Base-by-base conservation (phyloP, 345 rosid genomes). In the Eucalyptus marginata region DNA sequence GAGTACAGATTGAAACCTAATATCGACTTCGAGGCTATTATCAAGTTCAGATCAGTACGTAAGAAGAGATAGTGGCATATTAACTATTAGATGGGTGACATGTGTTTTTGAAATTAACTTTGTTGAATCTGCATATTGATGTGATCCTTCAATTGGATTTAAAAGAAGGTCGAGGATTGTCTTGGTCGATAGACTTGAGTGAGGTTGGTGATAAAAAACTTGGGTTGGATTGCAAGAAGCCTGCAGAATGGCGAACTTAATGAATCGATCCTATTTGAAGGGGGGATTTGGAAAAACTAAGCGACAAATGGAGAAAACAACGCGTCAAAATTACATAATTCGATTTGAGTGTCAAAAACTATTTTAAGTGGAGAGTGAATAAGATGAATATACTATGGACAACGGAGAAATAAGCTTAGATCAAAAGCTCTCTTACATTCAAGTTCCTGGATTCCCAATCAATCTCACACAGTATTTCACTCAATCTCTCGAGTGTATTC, bases 271-370 rank as follows among this genome's bases (percentile, higher is more conserved):
- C 46, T 36, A 3, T 18, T 36, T 40, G 44, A 20, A 10, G 1
- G 3, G 22, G 6, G 44, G 7, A 71, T 43, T 71, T 40, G 46
- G 29, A 6, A 76, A 22, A 20, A 76, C 24, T 5, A 43, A 76
- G 47, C 15, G 1, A 40, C 15, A 1, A 22, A 5, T 40, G 6
- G 27, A 76, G 27, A 40, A 40, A 76, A 76, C 5, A 40, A 40
- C 1, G 5, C 5, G 2, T 13, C 2, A 3, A 7, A 11, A 11
- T 3, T 40, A 33, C 4, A 11, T 3, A 13, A 24, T 11, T 40
- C 5, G 1, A 40, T 22, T 76, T 1, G 29, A 2, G 29, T 12
- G 47, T 20, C 8, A 1, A 8, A 36, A 20, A 3, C 15, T 20
- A 76, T 24, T 3, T 76, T 3, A 10, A 43, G 5, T 20, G 15